A percentile compares a stretch with the other conserved stretches of the same genome.
phyloP scores from a whole-genome alignment of 2,329 filamentous ascomycete genomes.

The Didymellaceae sp. region DNA sequence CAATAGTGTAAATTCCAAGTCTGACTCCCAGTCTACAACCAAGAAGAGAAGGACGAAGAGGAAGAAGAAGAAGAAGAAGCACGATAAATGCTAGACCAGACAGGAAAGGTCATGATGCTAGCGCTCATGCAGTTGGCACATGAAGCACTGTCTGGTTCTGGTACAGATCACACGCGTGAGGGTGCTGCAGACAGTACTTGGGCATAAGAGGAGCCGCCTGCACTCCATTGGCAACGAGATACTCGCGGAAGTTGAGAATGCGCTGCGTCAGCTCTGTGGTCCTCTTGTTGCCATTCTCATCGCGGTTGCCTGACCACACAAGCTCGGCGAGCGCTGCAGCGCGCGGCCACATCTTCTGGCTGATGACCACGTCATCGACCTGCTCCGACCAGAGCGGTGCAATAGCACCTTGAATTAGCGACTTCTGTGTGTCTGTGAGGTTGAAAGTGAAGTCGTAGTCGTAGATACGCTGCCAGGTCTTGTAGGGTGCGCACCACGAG shows the following conservation, averaged over 20 bases:
- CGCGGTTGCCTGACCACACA: slow-evolving; percentile 62
- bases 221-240: slow-evolving; percentile 62
- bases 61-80: slow-evolving; percentile 4
- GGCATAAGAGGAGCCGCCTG: slow-evolving; percentile 59
- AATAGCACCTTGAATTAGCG: slow-evolving; percentile 60
- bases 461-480: slow-evolving; percentile 67
- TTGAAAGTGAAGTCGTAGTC: slow-evolving; percentile 62
- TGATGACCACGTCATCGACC: slow-evolving; percentile 60
- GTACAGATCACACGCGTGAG: slow-evolving; percentile 64
- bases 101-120: background rate
- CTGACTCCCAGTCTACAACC: too few relatives aligned
- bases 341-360: slow-evolving; percentile 62
- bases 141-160: slow-evolving; percentile 55
- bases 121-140: background rate
- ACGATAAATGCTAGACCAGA: background rate
- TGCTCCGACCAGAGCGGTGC: slow-evolving; percentile 63
- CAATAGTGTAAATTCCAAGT: too few relatives aligned
- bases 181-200: slow-evolving; percentile 65
- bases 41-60: too few relatives aligned
- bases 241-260: slow-evolving; percentile 66
- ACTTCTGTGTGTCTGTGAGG: slow-evolving; percentile 55
- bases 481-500: slow-evolving; percentile 66
- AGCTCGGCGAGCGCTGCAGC: slow-evolving; percentile 64
- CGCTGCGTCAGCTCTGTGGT: slow-evolving; percentile 62
- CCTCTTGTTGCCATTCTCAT: slow-evolving; percentile 57